Percentiles rank a stretch among this genome's conserved stretches.
Conservation (phyloP, 805 yeast species). For the Candida vartiovaarae region DNA sequence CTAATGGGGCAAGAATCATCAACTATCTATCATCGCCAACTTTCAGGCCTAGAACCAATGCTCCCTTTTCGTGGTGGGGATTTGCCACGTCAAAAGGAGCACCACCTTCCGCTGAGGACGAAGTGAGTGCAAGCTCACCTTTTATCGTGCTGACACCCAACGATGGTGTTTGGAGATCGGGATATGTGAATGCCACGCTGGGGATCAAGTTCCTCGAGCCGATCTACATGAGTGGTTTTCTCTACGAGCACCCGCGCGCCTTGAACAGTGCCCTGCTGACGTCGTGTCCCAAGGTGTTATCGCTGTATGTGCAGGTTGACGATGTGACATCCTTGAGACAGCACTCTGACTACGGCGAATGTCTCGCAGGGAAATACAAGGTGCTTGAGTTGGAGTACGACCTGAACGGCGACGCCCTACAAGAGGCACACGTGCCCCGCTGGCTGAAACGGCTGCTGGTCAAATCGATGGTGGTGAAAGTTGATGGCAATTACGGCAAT, state of each 20-base stretch:
- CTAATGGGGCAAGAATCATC: conserved; percentile 29
- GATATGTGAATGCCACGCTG: conserved; percentile 10
- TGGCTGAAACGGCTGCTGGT: conserved; percentile 27
- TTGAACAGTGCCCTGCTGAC: conserved; percentile 31
- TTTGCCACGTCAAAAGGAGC: neutral
- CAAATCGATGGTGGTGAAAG: conserved; percentile 25
- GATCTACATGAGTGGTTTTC: conserved; percentile 28
- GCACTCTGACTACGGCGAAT: neutral
- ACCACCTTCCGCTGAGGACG: neutral
- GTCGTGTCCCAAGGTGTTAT: conserved; percentile 31
- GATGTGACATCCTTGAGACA: neutral
- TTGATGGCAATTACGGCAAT: conserved; percentile 31
- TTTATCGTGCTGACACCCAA: conserved; percentile 16
- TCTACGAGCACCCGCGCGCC: conserved; percentile 31
- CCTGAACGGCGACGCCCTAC: conserved; percentile 15
- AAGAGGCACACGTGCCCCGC: conserved; percentile 24
- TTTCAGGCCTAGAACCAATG: conserved; percentile 18
- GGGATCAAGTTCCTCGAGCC: conserved; percentile 34
- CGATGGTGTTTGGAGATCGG: conserved; percentile 22
- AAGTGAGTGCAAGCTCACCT: conserved; percentile 11
- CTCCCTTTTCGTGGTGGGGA: neutral
- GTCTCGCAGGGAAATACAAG: conserved; percentile 3
- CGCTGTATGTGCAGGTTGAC: conserved; percentile 24
- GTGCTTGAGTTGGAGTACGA: conserved; percentile 9
- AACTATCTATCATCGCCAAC: conserved; percentile 30